Conservation (phyloP, 306 rosid genomes). For the Vigna radiata region DNA sequence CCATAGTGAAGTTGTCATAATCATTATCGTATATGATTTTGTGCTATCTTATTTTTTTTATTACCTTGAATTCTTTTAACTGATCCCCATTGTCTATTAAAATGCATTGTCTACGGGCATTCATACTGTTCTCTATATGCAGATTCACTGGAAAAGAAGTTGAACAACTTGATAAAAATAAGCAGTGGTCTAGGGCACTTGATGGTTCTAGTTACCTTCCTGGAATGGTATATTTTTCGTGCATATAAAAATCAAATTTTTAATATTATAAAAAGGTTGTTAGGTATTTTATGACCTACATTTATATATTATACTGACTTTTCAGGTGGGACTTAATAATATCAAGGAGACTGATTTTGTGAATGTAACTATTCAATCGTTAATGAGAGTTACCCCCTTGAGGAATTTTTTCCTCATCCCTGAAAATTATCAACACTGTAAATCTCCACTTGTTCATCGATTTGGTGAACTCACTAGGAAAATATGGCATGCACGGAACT, state of each 20-base stretch:
- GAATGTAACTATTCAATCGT: constrained; percentile 92
- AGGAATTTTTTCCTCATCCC: constrained; percentile 96
- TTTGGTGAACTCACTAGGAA: constrained; percentile 97
- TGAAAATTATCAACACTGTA: constrained; percentile 79
- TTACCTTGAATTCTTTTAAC: constrained; percentile 12
- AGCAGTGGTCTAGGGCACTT: constrained; percentile 98
- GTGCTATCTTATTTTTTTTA: constrained; percentile 1
- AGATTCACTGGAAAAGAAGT: constrained; percentile 87
- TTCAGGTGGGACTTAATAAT: constrained; percentile 93
- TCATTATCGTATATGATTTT: not conserved
- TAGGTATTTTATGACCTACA: constrained; percentile 39
- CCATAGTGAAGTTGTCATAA: not conserved
- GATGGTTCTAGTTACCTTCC: constrained; percentile 99
- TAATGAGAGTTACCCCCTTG: constrained; percentile 95
- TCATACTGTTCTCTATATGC: constrained; percentile 35
- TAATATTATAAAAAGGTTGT: not conserved
- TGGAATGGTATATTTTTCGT: constrained; percentile 77
- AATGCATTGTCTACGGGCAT: constrained; percentile 8
- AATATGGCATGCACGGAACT: constrained; percentile 96
- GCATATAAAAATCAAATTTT: constrained; percentile 24
- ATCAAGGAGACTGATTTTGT: constrained; percentile 98
- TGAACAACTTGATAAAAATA: constrained; percentile 82
- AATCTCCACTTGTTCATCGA: constrained; percentile 92
- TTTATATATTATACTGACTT: constrained; percentile 31
- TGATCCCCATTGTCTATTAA: constrained; percentile 20